Base-by-base conservation (phyloP, 345 rosid species). In the Boechera retrofracta region DNA sequence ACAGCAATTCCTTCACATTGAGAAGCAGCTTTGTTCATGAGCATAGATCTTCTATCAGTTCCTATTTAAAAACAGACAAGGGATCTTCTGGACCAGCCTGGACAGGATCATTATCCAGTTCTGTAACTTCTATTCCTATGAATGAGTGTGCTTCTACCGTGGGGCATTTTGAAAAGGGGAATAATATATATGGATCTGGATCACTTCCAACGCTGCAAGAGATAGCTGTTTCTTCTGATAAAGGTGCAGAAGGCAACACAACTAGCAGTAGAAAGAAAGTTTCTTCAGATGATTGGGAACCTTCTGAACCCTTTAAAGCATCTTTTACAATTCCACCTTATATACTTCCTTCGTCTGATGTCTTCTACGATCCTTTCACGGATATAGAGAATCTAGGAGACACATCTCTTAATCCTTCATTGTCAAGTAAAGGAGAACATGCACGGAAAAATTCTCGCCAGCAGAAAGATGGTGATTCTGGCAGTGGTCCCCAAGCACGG, bases 261-360 rank as follows among this genome's bases (percentile, higher is more conserved):
- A 77, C 83, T 48, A 74, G 84, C 58, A 49, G 68, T 65, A 82
- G 76, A 75, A 79, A 74, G 74, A 81, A 80, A 42, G 52, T 81
- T 77, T 79, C 85, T 65, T 83, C 90, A 45, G 77, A 85, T 83
- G 88, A 88, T 77, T 95, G 99, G 99, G 96, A 88, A 61, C 94
- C 92, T 47, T 95, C 99, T 33, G 84, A 87, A 63, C 96, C 98
- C 58, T 95, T 95, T 80, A 84, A 59, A 58, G 88, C 98, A 6
- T 90, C 97, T 41, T 88, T 91, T 72, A 63, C 80, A 28, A 77
- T 89, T 45, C 81, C 83, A 72, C 79, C 85, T 59, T 72, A 82
- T 13, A 77, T 67, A 60, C 79, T 73, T 75, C 81, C 96, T 32
- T 86, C 94, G 29, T 74, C 82, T 8, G 86, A 79, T 71, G 82